Evolutionary conservation across 2,329 filamentous ascomycete species (phyloP).

Genomic region (Aspergillus melleus): DNA sequence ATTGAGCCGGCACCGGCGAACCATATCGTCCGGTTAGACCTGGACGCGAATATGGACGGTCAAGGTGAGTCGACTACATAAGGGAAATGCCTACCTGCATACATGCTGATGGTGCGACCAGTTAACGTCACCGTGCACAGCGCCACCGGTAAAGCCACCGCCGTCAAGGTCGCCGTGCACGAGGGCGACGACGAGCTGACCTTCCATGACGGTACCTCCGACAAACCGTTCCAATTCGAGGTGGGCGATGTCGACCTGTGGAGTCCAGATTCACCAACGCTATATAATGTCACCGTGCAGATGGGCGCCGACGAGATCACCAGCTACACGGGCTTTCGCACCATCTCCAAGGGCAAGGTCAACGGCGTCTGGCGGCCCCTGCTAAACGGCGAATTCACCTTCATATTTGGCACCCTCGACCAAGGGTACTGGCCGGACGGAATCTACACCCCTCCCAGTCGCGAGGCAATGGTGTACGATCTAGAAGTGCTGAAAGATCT

Average conservation of each 20-base stretch:
- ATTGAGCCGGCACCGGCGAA: slow-evolving; percentile 61
- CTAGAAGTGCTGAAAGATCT: slow-evolving; percentile 63
- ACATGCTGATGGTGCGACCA: slow-evolving; percentile 24
- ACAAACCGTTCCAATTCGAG: slow-evolving; percentile 55
- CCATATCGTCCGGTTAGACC: slow-evolving; percentile 60
- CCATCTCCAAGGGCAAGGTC: slow-evolving; percentile 57
- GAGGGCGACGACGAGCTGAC: slow-evolving; percentile 45
- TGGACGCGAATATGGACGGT: slow-evolving; percentile 59
- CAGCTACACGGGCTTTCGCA: slow-evolving; percentile 71
- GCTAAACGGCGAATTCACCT: slow-evolving; percentile 68
- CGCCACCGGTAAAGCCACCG: slow-evolving; percentile 35
- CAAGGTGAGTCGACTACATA: slow-evolving; percentile 39
- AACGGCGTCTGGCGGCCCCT: slow-evolving; percentile 62
- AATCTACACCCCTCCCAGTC: slow-evolving; percentile 63
- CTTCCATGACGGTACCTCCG: slow-evolving; percentile 47
- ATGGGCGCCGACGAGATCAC: slow-evolving; percentile 54
- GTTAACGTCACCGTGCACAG: slow-evolving; percentile 59
- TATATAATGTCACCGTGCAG: slow-evolving; percentile 65
- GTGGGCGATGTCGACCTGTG: slow-evolving; percentile 60
- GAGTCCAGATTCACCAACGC: slow-evolving; percentile 62
- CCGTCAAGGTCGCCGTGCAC: slow-evolving; percentile 41
- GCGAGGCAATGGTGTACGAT: slow-evolving; percentile 68
- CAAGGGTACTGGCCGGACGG: slow-evolving; percentile 74
- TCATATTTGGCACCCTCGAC: slow-evolving; percentile 68
- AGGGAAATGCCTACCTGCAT: too few relatives aligned